Base-by-base conservation (phyloP, 192 early-diverging fungal species). In the Coemansia asiatica region DNA sequence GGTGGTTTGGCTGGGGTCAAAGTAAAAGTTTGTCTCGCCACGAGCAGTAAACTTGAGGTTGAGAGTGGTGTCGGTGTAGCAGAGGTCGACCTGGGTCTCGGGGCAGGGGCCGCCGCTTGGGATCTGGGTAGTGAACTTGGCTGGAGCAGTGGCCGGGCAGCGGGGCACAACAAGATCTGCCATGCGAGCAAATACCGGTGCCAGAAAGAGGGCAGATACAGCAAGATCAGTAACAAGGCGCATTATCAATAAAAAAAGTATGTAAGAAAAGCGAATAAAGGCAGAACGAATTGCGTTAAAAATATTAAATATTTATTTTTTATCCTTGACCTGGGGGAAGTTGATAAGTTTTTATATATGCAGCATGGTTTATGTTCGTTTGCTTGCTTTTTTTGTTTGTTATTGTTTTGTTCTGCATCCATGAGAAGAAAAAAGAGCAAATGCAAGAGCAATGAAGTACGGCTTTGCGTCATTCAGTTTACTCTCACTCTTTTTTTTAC, bases 21-120 rank as follows among this genome's bases (percentile, higher is more conserved):
- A 76, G 66, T 74, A 76, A 26, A 63, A 76, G 54, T 73, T 70
- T 25, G 64, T 76, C 50, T 76, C 79, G 26, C 68, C 64, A 31
- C 61, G 47, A 1, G 74, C 79, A 26, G 74, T 74, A 33, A 82
- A 82, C 26, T 66, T 69, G 1, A 82, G 65, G 12, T 68, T 69
- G 29, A 82, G 67, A 21, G 64, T 31, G 0, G 67, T 76, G 49
- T 54, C 28, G 4, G 79, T 82, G 71, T 82, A 82, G 70, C 79
- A 82, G 16, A 82, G 46, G 58, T 67, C 64, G 15, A 82, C 79
- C 4, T 33, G 26, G 13, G 79, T 82, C 23, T 16, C 22, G 0
- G 79, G 79, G 55, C 74, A 82, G 23, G 74, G 63, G 10, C 60
- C 21, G 33, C 54, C 58, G 26, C 26, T 59, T 27, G 79, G 79